These are phyloP conservation scores for Cercis canadensis DNA, from an alignment of 306 rosid species.

Conservation along the genomic window DNA sequence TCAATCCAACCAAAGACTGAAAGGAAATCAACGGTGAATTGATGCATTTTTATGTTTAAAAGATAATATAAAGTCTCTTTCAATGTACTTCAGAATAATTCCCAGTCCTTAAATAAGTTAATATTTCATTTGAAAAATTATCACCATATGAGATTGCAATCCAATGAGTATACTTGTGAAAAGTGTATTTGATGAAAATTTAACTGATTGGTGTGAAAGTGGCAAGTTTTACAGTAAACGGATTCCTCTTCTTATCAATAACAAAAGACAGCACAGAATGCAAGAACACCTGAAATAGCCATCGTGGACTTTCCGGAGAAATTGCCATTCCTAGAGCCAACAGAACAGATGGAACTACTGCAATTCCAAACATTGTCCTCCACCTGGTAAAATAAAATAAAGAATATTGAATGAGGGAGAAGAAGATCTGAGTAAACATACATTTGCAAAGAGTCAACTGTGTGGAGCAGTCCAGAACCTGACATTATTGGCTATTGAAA, in stretches of 20 bases:
- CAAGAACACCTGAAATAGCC: conserved; percentile 87
- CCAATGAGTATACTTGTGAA: no score
- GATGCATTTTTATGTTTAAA: no score
- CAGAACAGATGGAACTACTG: conserved; percentile 81
- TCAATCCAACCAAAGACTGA: conserved; percentile 3
- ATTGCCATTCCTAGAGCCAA: conserved; percentile 91
- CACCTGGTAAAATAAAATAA: conserved; percentile 62
- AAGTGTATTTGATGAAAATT: conserved; percentile 1
- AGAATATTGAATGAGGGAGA: background rate
- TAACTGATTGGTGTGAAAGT: conserved; percentile 9
- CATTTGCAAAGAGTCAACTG: background rate
- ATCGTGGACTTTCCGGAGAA: conserved; percentile 97
- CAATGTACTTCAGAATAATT: no score
- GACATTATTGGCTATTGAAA: no score
- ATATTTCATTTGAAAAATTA: no score
- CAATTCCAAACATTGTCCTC: conserved; percentile 93
- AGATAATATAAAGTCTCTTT: no score
- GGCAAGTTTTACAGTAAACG: background rate
- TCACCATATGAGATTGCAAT: no score
- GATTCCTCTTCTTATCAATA: conserved; percentile 7
- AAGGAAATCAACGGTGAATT: background rate
- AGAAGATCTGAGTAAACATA: conserved; percentile 4
- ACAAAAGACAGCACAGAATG: conserved; percentile 28
- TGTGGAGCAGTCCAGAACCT: no score
- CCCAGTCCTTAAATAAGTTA: no score